A percentile compares a stretch with the other conserved stretches of the same genome.
phyloP scores from a whole-genome alignment of 2,329 filamentous ascomycete genomes.

The Coniochaeta ligniaria region DNA sequence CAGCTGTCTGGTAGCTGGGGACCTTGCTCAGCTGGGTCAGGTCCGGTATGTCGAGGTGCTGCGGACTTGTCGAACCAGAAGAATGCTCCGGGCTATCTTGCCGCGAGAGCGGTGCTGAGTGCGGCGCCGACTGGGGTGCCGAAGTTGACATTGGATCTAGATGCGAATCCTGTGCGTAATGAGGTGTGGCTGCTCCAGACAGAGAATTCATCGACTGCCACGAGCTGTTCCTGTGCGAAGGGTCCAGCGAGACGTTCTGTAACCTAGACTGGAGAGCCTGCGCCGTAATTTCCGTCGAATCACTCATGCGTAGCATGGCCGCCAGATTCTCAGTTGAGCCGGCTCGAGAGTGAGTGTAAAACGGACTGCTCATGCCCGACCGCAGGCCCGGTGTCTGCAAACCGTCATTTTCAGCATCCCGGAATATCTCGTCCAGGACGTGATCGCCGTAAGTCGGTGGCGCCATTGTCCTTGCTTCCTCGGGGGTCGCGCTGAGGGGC shows the following conservation, averaged over 20 bases:
- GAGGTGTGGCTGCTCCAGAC: conserved; percentile 34
- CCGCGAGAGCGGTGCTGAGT: conserved; percentile 38
- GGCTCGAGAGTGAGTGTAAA: conserved; percentile 62
- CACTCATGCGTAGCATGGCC: conserved; percentile 35
- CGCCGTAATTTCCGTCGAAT: conserved; percentile 36
- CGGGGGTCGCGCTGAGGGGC: conserved; percentile 38
- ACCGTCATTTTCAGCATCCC: conserved; percentile 74
- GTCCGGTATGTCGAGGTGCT: conserved; percentile 51
- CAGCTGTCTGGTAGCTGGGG: conserved; percentile 69
- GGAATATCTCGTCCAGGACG: conserved; percentile 82
- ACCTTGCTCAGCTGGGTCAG: conserved; percentile 63
- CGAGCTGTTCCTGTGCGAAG: conserved; percentile 36
- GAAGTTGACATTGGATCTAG: conserved; percentile 34
- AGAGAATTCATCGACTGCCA: conserved; percentile 35
- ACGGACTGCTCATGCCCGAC: conserved; percentile 76
- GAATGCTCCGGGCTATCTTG: conserved; percentile 44
- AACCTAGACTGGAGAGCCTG: conserved; percentile 56
- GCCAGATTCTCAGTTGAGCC: conserved; percentile 77
- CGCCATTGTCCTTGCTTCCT: conserved; percentile 58
- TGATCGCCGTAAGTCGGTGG: conserved; percentile 93
- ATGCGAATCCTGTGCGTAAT: conserved; percentile 24
- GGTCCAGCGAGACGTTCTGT: conserved; percentile 58
- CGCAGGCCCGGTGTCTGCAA: conserved; percentile 68
- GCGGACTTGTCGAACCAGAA: conserved; percentile 46
- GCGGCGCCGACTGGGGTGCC: conserved; percentile 31